Conservation (phyloP, 495 filamentous ascomycete species). For the Evernia prunastri region DNA sequence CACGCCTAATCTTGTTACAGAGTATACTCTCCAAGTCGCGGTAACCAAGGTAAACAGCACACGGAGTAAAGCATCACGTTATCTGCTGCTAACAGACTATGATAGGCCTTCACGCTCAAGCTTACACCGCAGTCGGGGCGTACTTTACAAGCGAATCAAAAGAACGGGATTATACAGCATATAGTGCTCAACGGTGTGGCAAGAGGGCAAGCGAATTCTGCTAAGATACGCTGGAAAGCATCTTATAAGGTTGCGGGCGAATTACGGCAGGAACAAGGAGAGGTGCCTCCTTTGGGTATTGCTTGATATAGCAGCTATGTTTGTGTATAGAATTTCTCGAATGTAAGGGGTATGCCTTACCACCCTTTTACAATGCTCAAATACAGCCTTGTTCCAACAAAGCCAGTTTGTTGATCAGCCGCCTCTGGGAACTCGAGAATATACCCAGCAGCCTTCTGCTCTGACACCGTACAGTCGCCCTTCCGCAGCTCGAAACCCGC, state of each 20-base stretch:
- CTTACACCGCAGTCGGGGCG: slow-evolving; percentile 80
- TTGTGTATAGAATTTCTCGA: slow-evolving; percentile 11
- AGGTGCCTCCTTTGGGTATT: slow-evolving; percentile 78
- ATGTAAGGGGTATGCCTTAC: neutral
- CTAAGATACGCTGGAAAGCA: slow-evolving; percentile 86
- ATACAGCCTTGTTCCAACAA: neutral
- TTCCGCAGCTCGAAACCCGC: neutral
- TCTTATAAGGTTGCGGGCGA: slow-evolving; percentile 65
- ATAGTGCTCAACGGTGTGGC: slow-evolving; percentile 71
- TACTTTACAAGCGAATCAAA: slow-evolving; percentile 63
- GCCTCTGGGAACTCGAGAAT: neutral
- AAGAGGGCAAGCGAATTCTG: slow-evolving; percentile 59
- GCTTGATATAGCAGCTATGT: slow-evolving; percentile 34
- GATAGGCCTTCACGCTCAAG: slow-evolving; percentile 68
- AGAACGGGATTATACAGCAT: slow-evolving; percentile 72
- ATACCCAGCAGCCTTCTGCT: neutral
- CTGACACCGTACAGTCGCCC: neutral
- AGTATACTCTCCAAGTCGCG: slow-evolving; percentile 84
- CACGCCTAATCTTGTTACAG: slow-evolving; percentile 59
- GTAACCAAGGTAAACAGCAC: slow-evolving; percentile 71
- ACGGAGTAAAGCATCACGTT: slow-evolving; percentile 8
- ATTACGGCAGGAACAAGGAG: slow-evolving; percentile 73
- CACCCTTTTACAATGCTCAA: neutral
- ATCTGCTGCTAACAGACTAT: slow-evolving; percentile 10
- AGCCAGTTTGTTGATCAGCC: neutral